Percentiles rank a stretch among this genome's conserved stretches.
Conservation (phyloP, 306 rosid species). For the Clitoria ternatea region DNA sequence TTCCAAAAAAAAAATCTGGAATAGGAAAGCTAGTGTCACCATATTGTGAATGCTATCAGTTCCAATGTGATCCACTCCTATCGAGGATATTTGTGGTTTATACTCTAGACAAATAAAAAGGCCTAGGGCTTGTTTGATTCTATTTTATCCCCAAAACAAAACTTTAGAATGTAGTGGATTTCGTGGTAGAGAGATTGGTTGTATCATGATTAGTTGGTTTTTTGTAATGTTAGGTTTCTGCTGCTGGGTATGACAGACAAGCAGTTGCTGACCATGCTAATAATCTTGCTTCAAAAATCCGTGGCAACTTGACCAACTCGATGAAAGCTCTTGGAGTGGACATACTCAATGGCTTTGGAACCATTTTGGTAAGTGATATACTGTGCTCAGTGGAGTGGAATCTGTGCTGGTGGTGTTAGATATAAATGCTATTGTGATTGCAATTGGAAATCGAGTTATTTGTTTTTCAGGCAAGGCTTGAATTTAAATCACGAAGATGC, state of each 20-base stretch:
- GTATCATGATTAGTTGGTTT: neutral
- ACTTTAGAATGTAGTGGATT: neutral
- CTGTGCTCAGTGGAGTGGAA: neutral
- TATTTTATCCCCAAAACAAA: too few species aligned
- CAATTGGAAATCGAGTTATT: neutral
- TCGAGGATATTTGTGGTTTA: too few species aligned
- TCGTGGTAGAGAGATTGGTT: neutral
- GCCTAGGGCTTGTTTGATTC: too few species aligned
- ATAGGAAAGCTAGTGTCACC: too few species aligned
- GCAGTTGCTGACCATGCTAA: conserved; percentile 92
- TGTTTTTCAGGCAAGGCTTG: conserved; percentile 1
- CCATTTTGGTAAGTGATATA: conserved; percentile 53
- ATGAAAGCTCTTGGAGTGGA: conserved; percentile 85
- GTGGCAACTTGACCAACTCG: conserved; percentile 67
- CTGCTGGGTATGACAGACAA: conserved; percentile 78
- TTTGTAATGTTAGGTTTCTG: conserved; percentile 50
- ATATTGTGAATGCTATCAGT: too few species aligned
- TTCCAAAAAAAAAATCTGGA: too few species aligned
- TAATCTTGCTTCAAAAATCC: conserved; percentile 80
- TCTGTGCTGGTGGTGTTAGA: too few species aligned
- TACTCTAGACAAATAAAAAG: too few species aligned
- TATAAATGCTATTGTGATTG: neutral
- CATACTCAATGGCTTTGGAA: conserved; percentile 71
- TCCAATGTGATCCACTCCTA: too few species aligned
- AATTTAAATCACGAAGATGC: neutral